Percentiles rank a stretch among this genome's conserved stretches.
Conservation (phyloP, 2,329 filamentous ascomycete species). For the Epichloe typhina region DNA sequence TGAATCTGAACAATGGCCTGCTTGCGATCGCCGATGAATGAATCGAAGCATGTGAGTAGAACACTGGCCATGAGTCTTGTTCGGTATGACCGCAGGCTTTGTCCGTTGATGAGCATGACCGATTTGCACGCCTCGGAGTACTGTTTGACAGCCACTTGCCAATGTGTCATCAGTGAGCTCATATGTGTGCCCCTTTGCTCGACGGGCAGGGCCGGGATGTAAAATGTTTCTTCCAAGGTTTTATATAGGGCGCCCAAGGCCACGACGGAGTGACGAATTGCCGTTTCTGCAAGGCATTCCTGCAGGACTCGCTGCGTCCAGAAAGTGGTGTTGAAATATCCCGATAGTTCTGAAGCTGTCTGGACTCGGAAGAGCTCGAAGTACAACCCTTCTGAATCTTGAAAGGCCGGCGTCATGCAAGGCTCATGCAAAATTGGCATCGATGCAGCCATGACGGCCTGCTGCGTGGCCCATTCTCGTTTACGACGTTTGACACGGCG, state of each 20-base stretch:
- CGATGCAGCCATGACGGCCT: not conserved
- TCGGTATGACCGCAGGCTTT: conserved; percentile 33
- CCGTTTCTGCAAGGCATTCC: conserved; percentile 47
- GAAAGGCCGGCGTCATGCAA: conserved; percentile 31
- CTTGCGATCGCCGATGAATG: conserved; percentile 49
- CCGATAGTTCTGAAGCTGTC: conserved; percentile 49
- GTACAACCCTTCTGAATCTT: conserved; percentile 41
- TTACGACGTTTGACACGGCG: conserved; percentile 15
- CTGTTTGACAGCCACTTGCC: conserved; percentile 45
- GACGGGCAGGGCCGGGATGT: conserved; percentile 22
- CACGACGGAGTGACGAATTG: conserved; percentile 52
- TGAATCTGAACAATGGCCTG: conserved; percentile 51
- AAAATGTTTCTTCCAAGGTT: conserved; percentile 45
- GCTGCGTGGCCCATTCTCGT: conserved; percentile 1
- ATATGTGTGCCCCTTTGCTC: conserved; percentile 11
- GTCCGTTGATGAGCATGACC: conserved; percentile 30
- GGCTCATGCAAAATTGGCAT: conserved; percentile 28
- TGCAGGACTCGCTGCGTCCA: conserved; percentile 51
- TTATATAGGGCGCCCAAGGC: conserved; percentile 56
- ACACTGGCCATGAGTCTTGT: conserved; percentile 51
- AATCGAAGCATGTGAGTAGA: conserved; percentile 55
- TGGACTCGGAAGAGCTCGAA: conserved; percentile 49
- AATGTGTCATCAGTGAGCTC: conserved; percentile 33
- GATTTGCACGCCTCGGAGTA: conserved; percentile 44
- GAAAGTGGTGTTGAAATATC: conserved; percentile 53